Evolutionary conservation across 108 stramenopile species (phyloP).

Genomic region (Thalassiosira profunda): DNA sequence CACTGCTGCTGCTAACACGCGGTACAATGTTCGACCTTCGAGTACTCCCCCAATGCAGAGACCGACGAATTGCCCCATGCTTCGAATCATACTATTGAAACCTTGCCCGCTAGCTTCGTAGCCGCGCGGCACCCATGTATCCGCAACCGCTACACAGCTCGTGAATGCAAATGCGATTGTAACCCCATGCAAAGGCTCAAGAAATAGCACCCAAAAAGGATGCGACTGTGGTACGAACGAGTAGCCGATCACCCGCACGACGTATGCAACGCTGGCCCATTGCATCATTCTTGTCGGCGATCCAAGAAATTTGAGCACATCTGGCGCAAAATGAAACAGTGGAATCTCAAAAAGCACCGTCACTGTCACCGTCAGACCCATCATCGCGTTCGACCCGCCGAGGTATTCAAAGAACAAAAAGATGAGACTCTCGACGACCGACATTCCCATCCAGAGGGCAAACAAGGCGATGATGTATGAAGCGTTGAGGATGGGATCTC

Average conservation of each 20-base stretch:
- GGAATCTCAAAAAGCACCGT: slow-evolving; percentile 2
- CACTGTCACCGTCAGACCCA: not conserved
- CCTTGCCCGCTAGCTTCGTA: slow-evolving; percentile 56
- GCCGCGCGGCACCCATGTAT: slow-evolving; percentile 43
- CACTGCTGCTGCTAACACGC: slow-evolving; percentile 38
- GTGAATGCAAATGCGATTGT: slow-evolving; percentile 61
- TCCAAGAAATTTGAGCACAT: slow-evolving; percentile 12
- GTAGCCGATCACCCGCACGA: slow-evolving; percentile 63
- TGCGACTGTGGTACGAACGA: slow-evolving; percentile 52
- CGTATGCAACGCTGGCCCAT: slow-evolving; percentile 51
- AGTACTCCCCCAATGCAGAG: slow-evolving; percentile 46
- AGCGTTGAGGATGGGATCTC: slow-evolving; percentile 23
- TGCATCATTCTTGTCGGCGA: slow-evolving; percentile 38
- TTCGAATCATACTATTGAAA: slow-evolving; percentile 26
- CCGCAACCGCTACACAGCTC: slow-evolving; percentile 52
- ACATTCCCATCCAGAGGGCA: slow-evolving; percentile 51
- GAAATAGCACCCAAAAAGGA: slow-evolving; percentile 47
- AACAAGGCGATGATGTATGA: slow-evolving; percentile 44
- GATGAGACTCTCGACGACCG: slow-evolving; percentile 57
- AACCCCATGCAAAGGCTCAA: slow-evolving; percentile 73
- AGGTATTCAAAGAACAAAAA: slow-evolving; percentile 2
- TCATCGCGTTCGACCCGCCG: not conserved
- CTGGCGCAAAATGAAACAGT: not conserved
- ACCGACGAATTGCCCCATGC: slow-evolving; percentile 47
- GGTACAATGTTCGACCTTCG: slow-evolving; percentile 43